Percentiles rank a stretch among this genome's conserved stretches.
These are phyloP conservation scores for Pyrus communis DNA, from an alignment of 306 rosid species.

Conservation along the genomic window DNA sequence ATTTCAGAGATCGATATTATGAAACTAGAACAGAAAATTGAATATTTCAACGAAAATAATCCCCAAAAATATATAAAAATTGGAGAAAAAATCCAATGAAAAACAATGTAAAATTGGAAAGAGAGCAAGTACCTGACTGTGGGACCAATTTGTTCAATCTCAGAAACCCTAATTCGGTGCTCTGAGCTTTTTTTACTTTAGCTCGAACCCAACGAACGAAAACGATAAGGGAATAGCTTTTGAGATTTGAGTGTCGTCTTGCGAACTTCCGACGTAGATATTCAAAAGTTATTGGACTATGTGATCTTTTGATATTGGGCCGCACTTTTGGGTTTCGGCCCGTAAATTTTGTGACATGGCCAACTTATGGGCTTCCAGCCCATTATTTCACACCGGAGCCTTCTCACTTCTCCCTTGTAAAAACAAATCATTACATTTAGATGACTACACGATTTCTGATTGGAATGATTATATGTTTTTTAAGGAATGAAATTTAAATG, in stretches of 20 bases:
- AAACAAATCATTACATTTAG: too few species aligned
- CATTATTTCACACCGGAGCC: not conserved
- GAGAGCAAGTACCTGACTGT: not conserved
- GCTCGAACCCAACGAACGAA: not conserved
- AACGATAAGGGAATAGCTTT: not conserved
- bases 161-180: conserved; percentile 9
- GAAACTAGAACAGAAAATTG: not conserved
- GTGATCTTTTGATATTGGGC: not conserved
- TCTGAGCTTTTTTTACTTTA: not conserved
- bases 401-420: too few species aligned
- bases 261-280: not conserved
- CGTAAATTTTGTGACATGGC: not conserved
- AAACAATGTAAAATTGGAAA: not conserved
- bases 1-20: not conserved
- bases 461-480: too few species aligned
- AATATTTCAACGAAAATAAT: not conserved
- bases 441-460: too few species aligned
- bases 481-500: too few species aligned
- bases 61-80: not conserved
- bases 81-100: not conserved
- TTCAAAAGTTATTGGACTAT: not conserved
- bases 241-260: not conserved
- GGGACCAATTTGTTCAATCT: not conserved
- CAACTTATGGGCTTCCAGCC: not conserved
- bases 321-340: not conserved